Evolutionary conservation across 2,329 filamentous ascomycete genomes (phyloP).

Genomic region (Apiospora malaysiana): DNA sequence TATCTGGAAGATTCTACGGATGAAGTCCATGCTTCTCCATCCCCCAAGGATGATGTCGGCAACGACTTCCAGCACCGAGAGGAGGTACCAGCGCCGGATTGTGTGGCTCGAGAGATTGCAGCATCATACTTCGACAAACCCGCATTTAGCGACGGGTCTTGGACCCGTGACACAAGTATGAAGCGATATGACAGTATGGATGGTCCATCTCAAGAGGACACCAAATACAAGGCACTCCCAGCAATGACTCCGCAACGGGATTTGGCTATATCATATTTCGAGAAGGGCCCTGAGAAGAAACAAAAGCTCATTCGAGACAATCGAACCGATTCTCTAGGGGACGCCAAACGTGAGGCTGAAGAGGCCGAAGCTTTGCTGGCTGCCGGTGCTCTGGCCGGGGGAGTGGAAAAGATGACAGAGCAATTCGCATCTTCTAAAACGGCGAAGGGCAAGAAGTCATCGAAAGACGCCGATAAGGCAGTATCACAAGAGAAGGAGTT

Average conservation of each 20-base stretch:
- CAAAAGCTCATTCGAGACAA: background rate
- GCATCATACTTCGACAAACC: conserved; percentile 29
- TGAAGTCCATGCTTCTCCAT: background rate
- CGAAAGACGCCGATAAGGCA: conserved; percentile 47
- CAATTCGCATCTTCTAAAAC: conserved; percentile 43
- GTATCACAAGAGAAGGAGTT: conserved; percentile 45
- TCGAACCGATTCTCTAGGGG: conserved; percentile 9
- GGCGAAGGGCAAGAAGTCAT: conserved; percentile 44
- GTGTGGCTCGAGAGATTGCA: conserved; percentile 30
- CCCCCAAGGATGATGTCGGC: conserved; percentile 8
- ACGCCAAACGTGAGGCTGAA: conserved; percentile 16
- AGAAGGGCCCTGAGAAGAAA: conserved; percentile 15
- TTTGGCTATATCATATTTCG: conserved; percentile 29
- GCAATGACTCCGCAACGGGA: conserved; percentile 8
- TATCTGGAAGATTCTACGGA: conserved; percentile 27
- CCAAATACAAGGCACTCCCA: background rate
- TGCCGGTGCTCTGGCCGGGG: conserved; percentile 34
- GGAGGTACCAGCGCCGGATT: conserved; percentile 21
- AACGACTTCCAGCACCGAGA: conserved; percentile 16
- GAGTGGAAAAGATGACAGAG: conserved; percentile 43
- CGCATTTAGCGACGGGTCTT: background rate
- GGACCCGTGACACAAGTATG: background rate
- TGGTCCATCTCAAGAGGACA: background rate
- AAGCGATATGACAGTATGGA: background rate
- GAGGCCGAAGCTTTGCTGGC: conserved; percentile 5